Conservation (phyloP, 257 asterid species). For the Linaria vulgaris region DNA sequence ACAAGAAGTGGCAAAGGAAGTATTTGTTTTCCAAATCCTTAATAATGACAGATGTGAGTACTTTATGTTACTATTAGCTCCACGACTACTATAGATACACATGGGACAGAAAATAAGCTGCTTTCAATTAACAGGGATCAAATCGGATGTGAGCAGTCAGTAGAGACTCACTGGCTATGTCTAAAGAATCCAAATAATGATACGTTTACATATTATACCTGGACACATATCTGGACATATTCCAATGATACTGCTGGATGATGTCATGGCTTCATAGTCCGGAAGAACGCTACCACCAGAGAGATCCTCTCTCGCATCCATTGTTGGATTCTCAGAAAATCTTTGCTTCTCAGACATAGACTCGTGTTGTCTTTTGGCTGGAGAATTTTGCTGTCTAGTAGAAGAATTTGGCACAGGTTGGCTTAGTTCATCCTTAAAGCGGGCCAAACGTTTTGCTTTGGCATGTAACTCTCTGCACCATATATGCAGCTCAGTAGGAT, state of each 20-base stretch:
- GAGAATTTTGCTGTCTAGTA: conserved; percentile 43
- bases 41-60: conserved; percentile 4
- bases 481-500: conserved; percentile 25
- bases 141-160: conserved; percentile 9
- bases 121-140: conserved; percentile 17
- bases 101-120: conserved; percentile 7
- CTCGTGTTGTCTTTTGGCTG: conserved; percentile 50
- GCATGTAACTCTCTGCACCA: conserved; percentile 71
- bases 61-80: background rate
- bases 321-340: conserved; percentile 39
- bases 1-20: background rate
- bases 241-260: conserved; percentile 71
- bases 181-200: conserved; percentile 18
- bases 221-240: conserved; percentile 97
- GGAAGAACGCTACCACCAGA: conserved; percentile 35
- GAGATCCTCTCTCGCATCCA: conserved; percentile 46
- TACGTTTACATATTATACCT: conserved; percentile 47
- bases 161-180: conserved; percentile 3
- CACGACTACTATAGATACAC: conserved; percentile 13
- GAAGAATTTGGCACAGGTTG: conserved; percentile 41
- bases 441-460: conserved; percentile 88
- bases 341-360: conserved; percentile 38
- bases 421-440: conserved; percentile 78
- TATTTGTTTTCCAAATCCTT: conserved; percentile 13
- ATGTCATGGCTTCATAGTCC: conserved; percentile 50